Conservation (phyloP, 2,329 filamentous ascomycete species). For the Thielaviopsis ethacetica region DNA sequence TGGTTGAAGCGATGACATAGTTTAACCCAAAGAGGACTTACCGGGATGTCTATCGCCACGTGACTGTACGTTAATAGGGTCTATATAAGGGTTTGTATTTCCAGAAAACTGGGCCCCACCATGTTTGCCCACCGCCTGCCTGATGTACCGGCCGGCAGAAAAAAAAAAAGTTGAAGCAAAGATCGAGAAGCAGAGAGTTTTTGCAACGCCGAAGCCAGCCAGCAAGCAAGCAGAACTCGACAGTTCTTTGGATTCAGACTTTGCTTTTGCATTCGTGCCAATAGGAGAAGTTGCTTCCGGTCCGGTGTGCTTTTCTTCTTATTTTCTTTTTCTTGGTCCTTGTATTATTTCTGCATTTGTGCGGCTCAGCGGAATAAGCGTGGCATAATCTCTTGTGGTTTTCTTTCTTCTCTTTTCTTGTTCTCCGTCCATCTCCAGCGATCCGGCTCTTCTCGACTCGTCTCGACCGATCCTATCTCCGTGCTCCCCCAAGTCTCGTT, state of each 20-base stretch:
- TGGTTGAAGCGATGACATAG: neutral
- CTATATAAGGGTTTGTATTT: neutral
- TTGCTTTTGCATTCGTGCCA: neutral
- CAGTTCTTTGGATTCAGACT: neutral
- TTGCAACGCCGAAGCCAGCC: neutral
- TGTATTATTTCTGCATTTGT: neutral
- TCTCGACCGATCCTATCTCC: neutral
- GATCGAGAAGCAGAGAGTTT: neutral
- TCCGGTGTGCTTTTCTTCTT: neutral
- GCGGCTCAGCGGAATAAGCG: neutral
- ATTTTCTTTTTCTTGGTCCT: neutral
- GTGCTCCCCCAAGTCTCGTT: neutral
- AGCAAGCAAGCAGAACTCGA: neutral
- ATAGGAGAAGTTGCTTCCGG: neutral
- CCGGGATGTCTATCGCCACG: neutral
- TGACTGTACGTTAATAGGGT: neutral
- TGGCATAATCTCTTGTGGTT: neutral
- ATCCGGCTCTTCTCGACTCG: neutral
- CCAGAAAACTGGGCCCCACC: conserved; percentile 4
- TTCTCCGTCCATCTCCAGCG: neutral
- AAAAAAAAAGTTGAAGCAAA: conserved; percentile 9
- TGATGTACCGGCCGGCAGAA: conserved; percentile 10
- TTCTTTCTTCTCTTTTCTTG: neutral
- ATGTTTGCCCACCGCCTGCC: conserved; percentile 4
- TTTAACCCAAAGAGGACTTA: too few species aligned